phyloP scores from a whole-genome alignment of 257 asterid species.

The Cinchona pubescens region DNA sequence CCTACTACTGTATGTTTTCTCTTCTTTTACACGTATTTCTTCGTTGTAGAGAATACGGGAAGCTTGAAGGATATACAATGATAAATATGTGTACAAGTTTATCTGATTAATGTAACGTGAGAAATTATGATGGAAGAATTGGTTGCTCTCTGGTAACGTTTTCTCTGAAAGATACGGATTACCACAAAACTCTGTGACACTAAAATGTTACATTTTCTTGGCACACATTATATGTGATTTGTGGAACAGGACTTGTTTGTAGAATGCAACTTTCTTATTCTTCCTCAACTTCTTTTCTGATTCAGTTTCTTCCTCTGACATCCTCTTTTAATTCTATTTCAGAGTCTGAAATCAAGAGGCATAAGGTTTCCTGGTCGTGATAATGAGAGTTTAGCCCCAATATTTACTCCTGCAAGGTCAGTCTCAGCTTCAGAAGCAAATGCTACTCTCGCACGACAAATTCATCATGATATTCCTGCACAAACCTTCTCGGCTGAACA shows the following conservation, averaged over 20 bases:
- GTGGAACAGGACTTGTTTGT: not conserved
- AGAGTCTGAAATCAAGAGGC: slow-evolving; percentile 95
- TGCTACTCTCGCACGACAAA: slow-evolving; percentile 47
- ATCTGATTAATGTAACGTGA: not conserved
- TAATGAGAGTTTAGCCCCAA: slow-evolving; percentile 87
- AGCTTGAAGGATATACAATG: not conserved
- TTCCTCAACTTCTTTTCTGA: slow-evolving; percentile 11
- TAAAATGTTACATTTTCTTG: not conserved
- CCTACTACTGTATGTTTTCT: not conserved
- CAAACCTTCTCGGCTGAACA: slow-evolving; percentile 75
- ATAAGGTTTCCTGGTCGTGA: slow-evolving; percentile 96
- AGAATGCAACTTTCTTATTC: not conserved
- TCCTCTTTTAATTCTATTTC: slow-evolving; percentile 16
- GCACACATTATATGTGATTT: not conserved
- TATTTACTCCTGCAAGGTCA: slow-evolving; percentile 89
- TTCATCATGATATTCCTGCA: slow-evolving; percentile 56
- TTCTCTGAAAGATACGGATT: not conserved
- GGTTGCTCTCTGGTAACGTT: not conserved
- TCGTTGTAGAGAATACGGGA: not conserved
- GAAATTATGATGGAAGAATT: not conserved
- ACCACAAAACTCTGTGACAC: not conserved
- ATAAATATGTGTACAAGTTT: not conserved
- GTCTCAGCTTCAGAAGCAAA: slow-evolving; percentile 53
- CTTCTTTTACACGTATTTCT: not conserved
- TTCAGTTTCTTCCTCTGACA: not conserved